Evolutionary conservation across 352 stramenopile genomes (phyloP).

Genomic region (Phytophthora uliginosa): DNA sequence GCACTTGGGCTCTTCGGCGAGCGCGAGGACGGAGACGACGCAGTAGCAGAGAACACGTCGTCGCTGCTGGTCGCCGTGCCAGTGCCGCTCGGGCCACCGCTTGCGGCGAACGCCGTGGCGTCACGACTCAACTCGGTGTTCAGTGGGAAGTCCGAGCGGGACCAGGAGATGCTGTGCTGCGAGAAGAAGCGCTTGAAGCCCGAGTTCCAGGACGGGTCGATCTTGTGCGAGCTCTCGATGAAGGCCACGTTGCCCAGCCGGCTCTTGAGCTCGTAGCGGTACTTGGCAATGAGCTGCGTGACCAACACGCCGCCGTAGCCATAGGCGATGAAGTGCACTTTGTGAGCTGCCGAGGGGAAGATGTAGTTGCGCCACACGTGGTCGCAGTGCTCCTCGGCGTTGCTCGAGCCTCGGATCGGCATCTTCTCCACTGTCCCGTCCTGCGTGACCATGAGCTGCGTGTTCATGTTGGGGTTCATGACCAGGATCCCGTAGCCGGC

Average conservation of each 20-base stretch:
- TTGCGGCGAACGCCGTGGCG: conserved; percentile 29
- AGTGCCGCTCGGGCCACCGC: conserved; percentile 13
- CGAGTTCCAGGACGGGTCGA: conserved; percentile 75
- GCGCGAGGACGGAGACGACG: conserved; percentile 33
- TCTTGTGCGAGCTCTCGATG: conserved; percentile 90
- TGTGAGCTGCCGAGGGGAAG: conserved; percentile 75
- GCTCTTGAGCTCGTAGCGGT: conserved; percentile 81
- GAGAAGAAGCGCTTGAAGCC: conserved; percentile 87
- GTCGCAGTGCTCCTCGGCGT: conserved; percentile 89
- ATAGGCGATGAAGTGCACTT: conserved; percentile 93
- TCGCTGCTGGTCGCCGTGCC: conserved; percentile 34
- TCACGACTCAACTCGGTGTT: conserved; percentile 67
- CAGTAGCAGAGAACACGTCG: conserved; percentile 23
- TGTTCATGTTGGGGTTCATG: conserved; percentile 94
- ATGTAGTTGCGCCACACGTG: conserved; percentile 93
- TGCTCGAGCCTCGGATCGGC: conserved; percentile 84
- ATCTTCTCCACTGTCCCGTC: conserved; percentile 78
- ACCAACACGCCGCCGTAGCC: conserved; percentile 86
- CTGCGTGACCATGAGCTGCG: conserved; percentile 72
- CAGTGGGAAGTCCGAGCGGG: conserved; percentile 67
- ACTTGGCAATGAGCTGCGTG: conserved; percentile 85
- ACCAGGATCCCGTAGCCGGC: conserved; percentile 89
- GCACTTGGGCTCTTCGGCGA: conserved; percentile 46
- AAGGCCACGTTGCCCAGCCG: conserved; percentile 88
- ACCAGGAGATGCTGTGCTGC: conserved; percentile 86